Percentiles rank a stretch among this genome's conserved stretches.
Evolutionary conservation across 2,329 filamentous ascomycete genomes (phyloP).

Genomic region (Phialophora macrospora): DNA sequence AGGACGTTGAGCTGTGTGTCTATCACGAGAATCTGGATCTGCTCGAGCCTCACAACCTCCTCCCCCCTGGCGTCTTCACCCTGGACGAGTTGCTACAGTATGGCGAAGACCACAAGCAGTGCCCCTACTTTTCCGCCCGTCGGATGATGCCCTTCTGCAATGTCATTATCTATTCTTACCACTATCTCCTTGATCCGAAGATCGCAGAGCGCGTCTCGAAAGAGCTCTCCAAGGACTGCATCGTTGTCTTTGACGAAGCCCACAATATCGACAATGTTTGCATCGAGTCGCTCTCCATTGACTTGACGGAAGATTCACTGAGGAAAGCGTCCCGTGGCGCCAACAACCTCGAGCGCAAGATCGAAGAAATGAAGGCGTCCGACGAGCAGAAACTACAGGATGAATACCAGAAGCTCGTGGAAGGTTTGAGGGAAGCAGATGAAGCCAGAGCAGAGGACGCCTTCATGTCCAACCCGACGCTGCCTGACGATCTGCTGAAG

Average conservation of each 20-base stretch:
- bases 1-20: slow-evolving; percentile 90
- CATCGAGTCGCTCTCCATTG: slow-evolving; percentile 95
- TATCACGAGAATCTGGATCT: slow-evolving; percentile 98
- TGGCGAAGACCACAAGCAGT: slow-evolving; percentile 94
- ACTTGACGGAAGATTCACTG: slow-evolving; percentile 92
- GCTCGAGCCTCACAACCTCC: slow-evolving; percentile 89
- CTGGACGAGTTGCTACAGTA: slow-evolving; percentile 87
- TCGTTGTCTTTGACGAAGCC: slow-evolving; percentile 97
- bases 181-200: slow-evolving; percentile 96
- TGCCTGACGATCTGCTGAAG: slow-evolving; percentile 91
- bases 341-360: slow-evolving; percentile 86
- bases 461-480: slow-evolving; percentile 93
- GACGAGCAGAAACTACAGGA: slow-evolving; percentile 93
- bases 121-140: slow-evolving; percentile 93
- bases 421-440: slow-evolving; percentile 85
- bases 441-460: slow-evolving; percentile 90
- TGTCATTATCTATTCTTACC: slow-evolving; percentile 99
- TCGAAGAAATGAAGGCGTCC: slow-evolving; percentile 91
- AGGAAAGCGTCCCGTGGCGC: slow-evolving; percentile 89
- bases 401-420: slow-evolving; percentile 93
- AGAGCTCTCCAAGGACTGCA: slow-evolving; percentile 96
- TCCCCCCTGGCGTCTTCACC: slow-evolving; percentile 95
- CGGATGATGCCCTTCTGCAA: slow-evolving; percentile 99
- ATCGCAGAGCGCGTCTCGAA: slow-evolving; percentile 94
- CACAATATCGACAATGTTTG: slow-evolving; percentile 99